Percentiles rank a stretch among this genome's conserved stretches.
phyloP scores from a whole-genome alignment of 2,329 filamentous ascomycete genomes.

The Neopestalotiopsis rosae region DNA sequence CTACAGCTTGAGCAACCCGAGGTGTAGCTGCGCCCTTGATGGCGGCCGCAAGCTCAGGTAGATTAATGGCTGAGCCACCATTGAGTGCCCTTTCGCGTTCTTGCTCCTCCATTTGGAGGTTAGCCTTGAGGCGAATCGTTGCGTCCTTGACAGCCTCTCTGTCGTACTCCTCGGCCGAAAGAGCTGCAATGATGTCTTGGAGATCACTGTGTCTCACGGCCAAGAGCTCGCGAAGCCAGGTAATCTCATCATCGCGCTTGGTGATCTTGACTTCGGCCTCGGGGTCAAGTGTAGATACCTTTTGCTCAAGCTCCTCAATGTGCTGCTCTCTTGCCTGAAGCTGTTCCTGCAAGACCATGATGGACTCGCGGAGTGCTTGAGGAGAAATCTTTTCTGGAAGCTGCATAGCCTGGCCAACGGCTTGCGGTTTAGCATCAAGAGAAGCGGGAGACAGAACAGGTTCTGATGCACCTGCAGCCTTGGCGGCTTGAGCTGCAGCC shows the following conservation, averaged over 20 bases:
- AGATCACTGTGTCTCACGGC: constrained; percentile 90
- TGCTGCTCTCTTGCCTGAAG: constrained; percentile 90
- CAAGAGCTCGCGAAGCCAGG: constrained; percentile 91
- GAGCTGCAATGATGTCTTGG: constrained; percentile 84
- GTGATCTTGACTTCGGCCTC: constrained; percentile 83
- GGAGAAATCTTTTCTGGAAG: constrained; percentile 88
- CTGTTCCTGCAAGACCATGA: constrained; percentile 95
- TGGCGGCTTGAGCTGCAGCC: constrained; percentile 51
- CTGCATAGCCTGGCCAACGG: constrained; percentile 48
- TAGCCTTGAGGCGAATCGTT: constrained; percentile 89
- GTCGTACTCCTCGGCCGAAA: constrained; percentile 78
- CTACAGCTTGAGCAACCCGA: constrained; percentile 82
- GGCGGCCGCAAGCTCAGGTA: constrained; percentile 79
- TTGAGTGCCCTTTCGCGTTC: constrained; percentile 86
- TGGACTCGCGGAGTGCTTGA: constrained; percentile 93
- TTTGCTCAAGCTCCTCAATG: constrained; percentile 85
- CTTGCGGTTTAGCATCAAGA: constrained; percentile 44
- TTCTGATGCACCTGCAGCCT: constrained; percentile 43
- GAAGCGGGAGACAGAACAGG: constrained; percentile 52
- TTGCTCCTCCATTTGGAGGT: constrained; percentile 97
- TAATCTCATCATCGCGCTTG: constrained; percentile 92
- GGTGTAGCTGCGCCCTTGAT: constrained; percentile 80
- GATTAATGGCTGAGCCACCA: constrained; percentile 67
- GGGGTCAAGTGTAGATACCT: constrained; percentile 71
- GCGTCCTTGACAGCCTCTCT: constrained; percentile 83